Evolutionary conservation across 2,329 filamentous ascomycete genomes (phyloP).

Genomic region (Alternaria burnsii): DNA sequence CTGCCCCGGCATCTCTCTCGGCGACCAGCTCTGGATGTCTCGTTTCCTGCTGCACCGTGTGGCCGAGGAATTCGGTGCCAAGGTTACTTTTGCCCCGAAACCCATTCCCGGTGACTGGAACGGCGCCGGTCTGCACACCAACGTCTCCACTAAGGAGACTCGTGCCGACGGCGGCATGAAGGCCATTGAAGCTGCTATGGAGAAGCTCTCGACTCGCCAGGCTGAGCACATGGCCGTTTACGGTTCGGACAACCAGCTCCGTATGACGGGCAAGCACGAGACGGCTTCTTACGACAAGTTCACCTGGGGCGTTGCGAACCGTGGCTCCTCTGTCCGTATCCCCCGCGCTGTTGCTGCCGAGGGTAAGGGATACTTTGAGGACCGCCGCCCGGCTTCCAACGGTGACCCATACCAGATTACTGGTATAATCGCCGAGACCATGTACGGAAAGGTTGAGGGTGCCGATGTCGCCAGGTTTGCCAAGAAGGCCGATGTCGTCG

Average conservation of each 20-base stretch:
- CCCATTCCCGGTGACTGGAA: constrained; percentile 97
- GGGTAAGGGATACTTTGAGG: constrained; percentile 93
- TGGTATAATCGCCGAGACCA: constrained; percentile 79
- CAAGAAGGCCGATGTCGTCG: constrained; percentile 42
- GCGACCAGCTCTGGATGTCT: constrained; percentile 95
- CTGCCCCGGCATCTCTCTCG: constrained; percentile 84
- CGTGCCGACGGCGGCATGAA: constrained; percentile 94
- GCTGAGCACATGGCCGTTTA: constrained; percentile 80
- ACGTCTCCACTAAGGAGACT: constrained; percentile 92
- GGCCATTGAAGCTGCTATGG: constrained; percentile 81
- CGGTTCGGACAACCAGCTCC: constrained; percentile 93
- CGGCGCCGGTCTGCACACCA: constrained; percentile 90
- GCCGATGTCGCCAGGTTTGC: constrained; percentile 56
- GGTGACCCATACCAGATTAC: constrained; percentile 87
- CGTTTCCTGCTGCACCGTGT: constrained; percentile 90
- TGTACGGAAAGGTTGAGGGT: constrained; percentile 61
- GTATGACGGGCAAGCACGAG: constrained; percentile 93
- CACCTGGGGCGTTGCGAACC: constrained; percentile 93
- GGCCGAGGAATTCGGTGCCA: constrained; percentile 94
- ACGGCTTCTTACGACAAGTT: constrained; percentile 94
- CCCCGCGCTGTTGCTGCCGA: constrained; percentile 84
- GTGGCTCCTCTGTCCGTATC: constrained; percentile 92
- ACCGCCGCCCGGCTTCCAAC: constrained; percentile 74
- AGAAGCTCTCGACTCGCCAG: constrained; percentile 61
- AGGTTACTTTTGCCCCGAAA: constrained; percentile 96